Conservation (phyloP, 345 rosid species). For the Dipteronia sinensis region DNA sequence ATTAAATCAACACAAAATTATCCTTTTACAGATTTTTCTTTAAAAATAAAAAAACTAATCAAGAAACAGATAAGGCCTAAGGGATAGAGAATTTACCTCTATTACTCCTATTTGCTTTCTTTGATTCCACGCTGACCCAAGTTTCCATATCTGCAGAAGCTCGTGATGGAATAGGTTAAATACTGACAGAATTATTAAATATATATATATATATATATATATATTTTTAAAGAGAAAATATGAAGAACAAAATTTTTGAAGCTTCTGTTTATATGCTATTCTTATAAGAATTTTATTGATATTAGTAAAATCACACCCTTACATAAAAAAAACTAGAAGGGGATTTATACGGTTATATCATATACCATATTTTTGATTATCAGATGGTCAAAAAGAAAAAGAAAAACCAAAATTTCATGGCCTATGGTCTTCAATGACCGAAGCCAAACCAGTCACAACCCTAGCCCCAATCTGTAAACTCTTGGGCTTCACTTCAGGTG, state of each 20-base stretch:
- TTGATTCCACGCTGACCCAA: slow-evolving; percentile 6
- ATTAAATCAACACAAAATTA: slow-evolving; percentile 1
- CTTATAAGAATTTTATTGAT: slow-evolving; percentile 25
- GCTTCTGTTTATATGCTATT: slow-evolving; percentile 8
- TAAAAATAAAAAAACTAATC: not conserved
- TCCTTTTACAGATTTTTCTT: not conserved
- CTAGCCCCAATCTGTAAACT: slow-evolving; percentile 40
- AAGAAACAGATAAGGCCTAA: not conserved
- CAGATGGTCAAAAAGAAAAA: not conserved
- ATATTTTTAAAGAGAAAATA: not conserved
- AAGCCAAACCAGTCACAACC: slow-evolving; percentile 62
- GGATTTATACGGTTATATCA: slow-evolving; percentile 29
- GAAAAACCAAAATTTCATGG: slow-evolving; percentile 24
- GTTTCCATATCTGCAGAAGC: not conserved
- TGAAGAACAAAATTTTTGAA: not conserved
- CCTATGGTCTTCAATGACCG: slow-evolving; percentile 39
- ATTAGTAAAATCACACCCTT: slow-evolving; percentile 48
- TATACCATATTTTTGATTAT: slow-evolving; percentile 22
- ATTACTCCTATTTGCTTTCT: not conserved
- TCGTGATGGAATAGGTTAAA: not conserved
- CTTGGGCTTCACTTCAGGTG: slow-evolving; percentile 50
- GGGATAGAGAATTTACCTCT: slow-evolving; percentile 1
- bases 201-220: not conserved
- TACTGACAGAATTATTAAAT: not conserved
- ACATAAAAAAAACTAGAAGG: slow-evolving; percentile 51